These are phyloP conservation scores for Oryza longistaminata DNA, from an alignment of 176 grass and related monocot species.

Conservation along the genomic window DNA sequence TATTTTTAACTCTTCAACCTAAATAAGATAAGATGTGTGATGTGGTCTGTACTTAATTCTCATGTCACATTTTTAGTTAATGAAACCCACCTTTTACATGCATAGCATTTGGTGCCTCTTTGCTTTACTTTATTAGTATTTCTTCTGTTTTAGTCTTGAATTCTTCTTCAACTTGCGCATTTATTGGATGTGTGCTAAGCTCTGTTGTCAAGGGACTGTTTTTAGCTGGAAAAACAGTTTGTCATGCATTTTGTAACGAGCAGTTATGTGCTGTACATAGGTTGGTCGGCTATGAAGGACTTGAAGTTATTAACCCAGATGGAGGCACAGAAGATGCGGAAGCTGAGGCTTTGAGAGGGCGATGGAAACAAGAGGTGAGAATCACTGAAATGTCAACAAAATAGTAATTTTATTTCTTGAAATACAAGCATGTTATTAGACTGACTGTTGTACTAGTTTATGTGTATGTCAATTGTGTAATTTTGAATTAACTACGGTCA, in stretches of 20 bases:
- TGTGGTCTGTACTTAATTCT: no score
- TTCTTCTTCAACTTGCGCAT: background rate
- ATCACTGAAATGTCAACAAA: background rate
- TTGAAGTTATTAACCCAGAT: slow-evolving; percentile 96
- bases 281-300: slow-evolving; percentile 89
- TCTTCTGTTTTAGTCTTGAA: background rate
- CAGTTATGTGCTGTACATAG: slow-evolving; percentile 40
- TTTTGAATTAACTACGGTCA: background rate
- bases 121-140: background rate
- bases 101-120: background rate
- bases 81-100: background rate
- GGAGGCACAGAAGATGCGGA: slow-evolving; percentile 90
- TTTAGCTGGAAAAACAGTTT: background rate
- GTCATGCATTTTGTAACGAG: background rate
- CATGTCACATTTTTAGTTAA: background rate
- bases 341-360: slow-evolving; percentile 75
- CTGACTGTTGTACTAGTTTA: background rate
- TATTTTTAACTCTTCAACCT: background rate
- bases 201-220: background rate
- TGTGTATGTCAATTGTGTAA: background rate
- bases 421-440: background rate
- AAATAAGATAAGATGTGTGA: background rate
- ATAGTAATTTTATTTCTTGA: background rate
- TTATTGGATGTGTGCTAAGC: background rate
- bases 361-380: slow-evolving; percentile 94